phyloP scores from a whole-genome alignment of 108 stramenopile genomes.

The Cylindrotheca closterium region DNA sequence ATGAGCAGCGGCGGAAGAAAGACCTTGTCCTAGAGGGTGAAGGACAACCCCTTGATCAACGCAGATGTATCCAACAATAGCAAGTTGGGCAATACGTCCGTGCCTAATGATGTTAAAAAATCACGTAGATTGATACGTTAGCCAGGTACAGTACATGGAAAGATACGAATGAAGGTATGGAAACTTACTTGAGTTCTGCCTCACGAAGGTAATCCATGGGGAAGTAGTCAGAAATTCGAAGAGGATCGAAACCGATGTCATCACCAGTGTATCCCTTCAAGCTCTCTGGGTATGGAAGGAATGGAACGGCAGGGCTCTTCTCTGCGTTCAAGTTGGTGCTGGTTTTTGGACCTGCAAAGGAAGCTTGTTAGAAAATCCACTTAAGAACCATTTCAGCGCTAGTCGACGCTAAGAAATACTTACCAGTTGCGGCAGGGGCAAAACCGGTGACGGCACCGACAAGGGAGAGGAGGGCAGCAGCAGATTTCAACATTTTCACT shows the following conservation, averaged over 20 bases:
- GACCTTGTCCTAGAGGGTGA: constrained; percentile 73
- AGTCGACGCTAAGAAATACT: neutral
- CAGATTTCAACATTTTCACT: constrained; percentile 36
- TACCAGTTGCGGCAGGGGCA: constrained; percentile 44
- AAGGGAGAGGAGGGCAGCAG: constrained; percentile 50
- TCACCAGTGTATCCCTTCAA: constrained; percentile 87
- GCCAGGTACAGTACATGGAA: neutral
- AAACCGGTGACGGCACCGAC: constrained; percentile 58
- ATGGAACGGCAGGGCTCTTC: constrained; percentile 82
- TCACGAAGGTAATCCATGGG: constrained; percentile 93
- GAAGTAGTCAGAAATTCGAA: constrained; percentile 86
- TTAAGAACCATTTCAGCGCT: neutral
- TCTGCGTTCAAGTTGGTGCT: constrained; percentile 38
- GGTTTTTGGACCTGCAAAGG: constrained; percentile 24
- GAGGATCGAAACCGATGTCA: constrained; percentile 92
- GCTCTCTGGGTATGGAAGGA: constrained; percentile 91
- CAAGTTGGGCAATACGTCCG: constrained; percentile 94
- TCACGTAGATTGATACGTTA: neutral
- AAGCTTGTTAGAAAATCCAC: neutral
- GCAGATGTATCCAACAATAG: constrained; percentile 87
- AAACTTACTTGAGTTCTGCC: constrained; percentile 84
- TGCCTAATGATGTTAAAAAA: constrained; percentile 44
- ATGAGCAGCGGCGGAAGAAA: constrained; percentile 80
- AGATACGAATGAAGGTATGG: neutral
- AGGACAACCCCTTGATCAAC: constrained; percentile 81